Conservation (phyloP, 2,329 filamentous ascomycete genomes). For the Dichotomopilus funicola region DNA sequence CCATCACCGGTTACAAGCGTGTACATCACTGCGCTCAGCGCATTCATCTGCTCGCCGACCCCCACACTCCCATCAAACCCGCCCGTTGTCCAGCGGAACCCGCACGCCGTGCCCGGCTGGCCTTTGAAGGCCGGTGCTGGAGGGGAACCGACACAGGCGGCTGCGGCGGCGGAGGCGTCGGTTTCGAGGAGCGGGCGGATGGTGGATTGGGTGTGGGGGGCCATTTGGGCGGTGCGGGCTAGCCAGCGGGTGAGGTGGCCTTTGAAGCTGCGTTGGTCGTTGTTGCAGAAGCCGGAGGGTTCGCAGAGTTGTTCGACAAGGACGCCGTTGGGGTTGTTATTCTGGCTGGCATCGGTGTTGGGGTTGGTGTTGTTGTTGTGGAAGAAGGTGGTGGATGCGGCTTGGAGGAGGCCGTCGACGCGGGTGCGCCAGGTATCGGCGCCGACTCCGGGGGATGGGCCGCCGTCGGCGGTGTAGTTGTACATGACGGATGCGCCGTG, state of each 20-base stretch:
- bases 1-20: constrained; percentile 40
- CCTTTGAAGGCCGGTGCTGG: constrained; percentile 40
- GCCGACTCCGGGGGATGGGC: constrained; percentile 15
- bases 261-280: constrained; percentile 70
- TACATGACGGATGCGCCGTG: constrained; percentile 56
- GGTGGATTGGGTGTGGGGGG: constrained; percentile 43
- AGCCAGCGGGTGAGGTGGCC: constrained; percentile 66
- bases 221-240: constrained; percentile 48
- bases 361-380: constrained; percentile 29
- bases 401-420: constrained; percentile 50
- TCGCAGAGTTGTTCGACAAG: constrained; percentile 66
- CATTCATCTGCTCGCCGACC: constrained; percentile 65
- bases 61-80: constrained; percentile 54
- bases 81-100: constrained; percentile 55
- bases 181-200: constrained; percentile 46
- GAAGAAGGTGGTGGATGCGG: constrained; percentile 54
- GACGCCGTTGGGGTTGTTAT: constrained; percentile 34
- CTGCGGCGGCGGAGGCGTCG: constrained; percentile 47
- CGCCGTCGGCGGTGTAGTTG: constrained; percentile 46
- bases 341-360: too few relatives aligned
- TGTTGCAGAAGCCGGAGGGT: constrained; percentile 52
- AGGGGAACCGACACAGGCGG: constrained; percentile 43
- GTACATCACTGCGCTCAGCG: constrained; percentile 56
- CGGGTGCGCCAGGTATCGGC: constrained; percentile 48
- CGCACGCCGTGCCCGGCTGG: constrained; percentile 54